Conservation (phyloP, 2,329 filamentous ascomycete species). For the Talaromyces pinophilus region DNA sequence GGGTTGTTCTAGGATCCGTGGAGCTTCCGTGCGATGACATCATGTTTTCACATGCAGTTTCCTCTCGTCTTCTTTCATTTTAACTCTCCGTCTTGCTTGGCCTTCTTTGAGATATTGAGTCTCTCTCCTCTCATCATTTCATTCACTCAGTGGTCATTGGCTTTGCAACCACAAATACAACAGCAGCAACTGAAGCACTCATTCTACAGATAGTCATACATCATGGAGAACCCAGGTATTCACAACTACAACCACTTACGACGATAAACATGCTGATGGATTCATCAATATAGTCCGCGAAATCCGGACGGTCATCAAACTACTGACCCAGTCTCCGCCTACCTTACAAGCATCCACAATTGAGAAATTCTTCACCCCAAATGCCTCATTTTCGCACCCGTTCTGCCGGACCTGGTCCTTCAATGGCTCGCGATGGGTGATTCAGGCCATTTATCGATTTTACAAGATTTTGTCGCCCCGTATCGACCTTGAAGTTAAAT, state of each 20-base stretch:
- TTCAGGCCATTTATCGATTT: slow-evolving; percentile 74
- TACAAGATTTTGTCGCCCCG: slow-evolving; percentile 79
- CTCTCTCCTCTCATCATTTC: too few species aligned
- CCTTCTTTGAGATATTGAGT: too few species aligned
- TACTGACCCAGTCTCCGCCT: slow-evolving; percentile 67
- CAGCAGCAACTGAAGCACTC: background rate
- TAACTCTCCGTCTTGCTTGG: too few species aligned
- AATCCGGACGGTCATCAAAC: slow-evolving; percentile 65
- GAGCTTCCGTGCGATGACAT: slow-evolving; percentile 3
- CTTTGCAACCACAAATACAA: background rate
- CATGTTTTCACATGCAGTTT: background rate
- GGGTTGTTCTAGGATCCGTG: background rate
- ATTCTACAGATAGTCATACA: background rate
- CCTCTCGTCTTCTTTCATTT: background rate
- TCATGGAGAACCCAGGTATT: slow-evolving; percentile 18
- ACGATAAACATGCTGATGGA: background rate
- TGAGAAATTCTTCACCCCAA: slow-evolving; percentile 69
- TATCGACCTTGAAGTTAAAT: slow-evolving; percentile 68
- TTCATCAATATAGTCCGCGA: slow-evolving; percentile 50
- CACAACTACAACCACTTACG: background rate
- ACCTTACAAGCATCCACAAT: slow-evolving; percentile 66
- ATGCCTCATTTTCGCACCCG: slow-evolving; percentile 75
- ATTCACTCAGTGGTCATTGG: too few species aligned
- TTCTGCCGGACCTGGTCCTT: slow-evolving; percentile 68
- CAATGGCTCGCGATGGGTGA: slow-evolving; percentile 64